Conservation (phyloP, 305 asterid genomes). For the Solanum hybrid region DNA sequence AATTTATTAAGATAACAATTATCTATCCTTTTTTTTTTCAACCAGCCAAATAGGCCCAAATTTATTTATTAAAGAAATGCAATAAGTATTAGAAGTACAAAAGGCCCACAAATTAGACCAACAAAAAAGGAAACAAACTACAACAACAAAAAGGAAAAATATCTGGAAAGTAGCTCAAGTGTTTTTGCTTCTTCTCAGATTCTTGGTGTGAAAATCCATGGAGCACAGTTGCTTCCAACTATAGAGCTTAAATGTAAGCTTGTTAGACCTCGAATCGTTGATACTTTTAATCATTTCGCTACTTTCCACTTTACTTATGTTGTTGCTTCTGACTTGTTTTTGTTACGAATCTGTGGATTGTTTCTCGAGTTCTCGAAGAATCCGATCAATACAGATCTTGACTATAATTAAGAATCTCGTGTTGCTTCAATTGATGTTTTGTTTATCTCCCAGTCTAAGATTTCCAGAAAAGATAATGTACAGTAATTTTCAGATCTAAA, state of each 20-base stretch:
- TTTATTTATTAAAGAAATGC: neutral
- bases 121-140: neutral
- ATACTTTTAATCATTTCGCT: no score
- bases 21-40: no score
- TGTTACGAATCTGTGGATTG: neutral
- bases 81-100: neutral
- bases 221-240: neutral
- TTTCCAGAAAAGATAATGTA: no score
- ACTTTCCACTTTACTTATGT: no score
- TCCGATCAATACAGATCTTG: neutral
- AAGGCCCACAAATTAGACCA: neutral
- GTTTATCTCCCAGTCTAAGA: neutral
- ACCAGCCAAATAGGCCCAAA: neutral
- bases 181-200: no score
- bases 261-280: neutral
- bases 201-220: neutral
- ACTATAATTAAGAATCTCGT: neutral
- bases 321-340: neutral
- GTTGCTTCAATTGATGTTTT: neutral
- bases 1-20: no score
- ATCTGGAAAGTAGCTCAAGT: no score
- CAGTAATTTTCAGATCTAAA: neutral
- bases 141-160: neutral
- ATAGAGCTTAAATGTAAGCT: neutral
- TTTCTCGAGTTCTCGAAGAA: neutral